Evolutionary conservation across 441 rosid species (phyloP).

Genomic region (Adansonia grandidieri): DNA sequence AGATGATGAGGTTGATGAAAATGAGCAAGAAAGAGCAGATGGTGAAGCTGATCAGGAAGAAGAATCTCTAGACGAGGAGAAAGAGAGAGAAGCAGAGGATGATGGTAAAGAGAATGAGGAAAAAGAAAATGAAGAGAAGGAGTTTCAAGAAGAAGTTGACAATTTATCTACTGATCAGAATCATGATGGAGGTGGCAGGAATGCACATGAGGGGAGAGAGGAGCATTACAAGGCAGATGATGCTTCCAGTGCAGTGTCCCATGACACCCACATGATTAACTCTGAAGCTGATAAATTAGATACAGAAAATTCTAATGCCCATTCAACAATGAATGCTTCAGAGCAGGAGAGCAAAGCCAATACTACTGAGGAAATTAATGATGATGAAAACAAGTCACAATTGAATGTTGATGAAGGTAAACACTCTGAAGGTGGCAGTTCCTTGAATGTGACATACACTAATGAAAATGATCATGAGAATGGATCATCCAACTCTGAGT

Average conservation of each 20-base stretch:
- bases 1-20: constrained; percentile 38
- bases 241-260: constrained; percentile 95
- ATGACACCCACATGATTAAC: constrained; percentile 47
- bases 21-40: constrained; percentile 34
- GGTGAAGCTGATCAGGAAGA: constrained; percentile 54
- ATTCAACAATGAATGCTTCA: constrained; percentile 31
- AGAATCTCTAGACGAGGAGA: constrained; percentile 53
- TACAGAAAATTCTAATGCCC: constrained; percentile 43
- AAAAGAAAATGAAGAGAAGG: constrained; percentile 33
- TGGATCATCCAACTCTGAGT: constrained; percentile 25
- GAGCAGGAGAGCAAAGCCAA: constrained; percentile 35
- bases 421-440: constrained; percentile 28
- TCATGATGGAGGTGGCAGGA: constrained; percentile 38
- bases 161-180: constrained; percentile 44
- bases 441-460: constrained; percentile 33
- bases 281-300: constrained; percentile 46
- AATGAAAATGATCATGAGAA: constrained; percentile 37
- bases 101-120: too few relatives aligned
- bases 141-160: constrained; percentile 42
- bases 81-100: constrained; percentile 41
- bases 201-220: constrained; percentile 71
- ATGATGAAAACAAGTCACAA: constrained; percentile 31
- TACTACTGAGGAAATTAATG: constrained; percentile 29
- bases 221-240: constrained; percentile 86
- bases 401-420: constrained; percentile 36